These are phyloP conservation scores for Cercospora sp. DNA, from an alignment of 2,329 filamentous ascomycete genomes.

Conservation along the genomic window DNA sequence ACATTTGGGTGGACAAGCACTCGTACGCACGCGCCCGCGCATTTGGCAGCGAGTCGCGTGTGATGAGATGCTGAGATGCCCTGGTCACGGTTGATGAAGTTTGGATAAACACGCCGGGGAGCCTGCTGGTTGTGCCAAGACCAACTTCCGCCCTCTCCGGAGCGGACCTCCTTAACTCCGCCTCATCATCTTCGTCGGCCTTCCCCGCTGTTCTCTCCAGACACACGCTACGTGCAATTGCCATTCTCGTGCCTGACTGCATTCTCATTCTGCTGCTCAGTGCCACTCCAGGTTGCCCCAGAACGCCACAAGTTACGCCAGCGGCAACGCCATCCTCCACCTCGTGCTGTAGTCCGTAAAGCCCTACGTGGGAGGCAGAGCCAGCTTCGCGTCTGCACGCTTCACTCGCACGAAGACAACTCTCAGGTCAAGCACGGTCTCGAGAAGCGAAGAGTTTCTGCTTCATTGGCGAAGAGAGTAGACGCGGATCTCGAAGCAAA, in stretches of 20 bases:
- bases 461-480: no score
- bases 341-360: not conserved
- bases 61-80: not conserved
- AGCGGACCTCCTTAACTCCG: not conserved
- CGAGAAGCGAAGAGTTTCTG: no score
- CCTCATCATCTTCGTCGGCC: not conserved
- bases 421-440: no score
- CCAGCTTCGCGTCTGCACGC: not conserved
- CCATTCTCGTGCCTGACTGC: not conserved
- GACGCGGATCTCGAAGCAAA: no score
- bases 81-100: not conserved
- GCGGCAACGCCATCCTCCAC: not conserved
- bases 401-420: no score
- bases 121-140: not conserved
- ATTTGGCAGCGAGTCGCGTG: not conserved
- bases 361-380: not conserved
- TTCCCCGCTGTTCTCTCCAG: not conserved
- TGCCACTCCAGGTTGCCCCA: not conserved
- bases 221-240: not conserved
- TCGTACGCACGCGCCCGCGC: not conserved
- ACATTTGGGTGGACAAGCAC: not conserved
- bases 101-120: not conserved
- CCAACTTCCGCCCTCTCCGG: not conserved
- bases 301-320: constrained; percentile 6
- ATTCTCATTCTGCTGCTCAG: not conserved